These are phyloP conservation scores for Verticillium isaacii DNA, from an alignment of 2,329 filamentous ascomycete species.

Conservation along the genomic window DNA sequence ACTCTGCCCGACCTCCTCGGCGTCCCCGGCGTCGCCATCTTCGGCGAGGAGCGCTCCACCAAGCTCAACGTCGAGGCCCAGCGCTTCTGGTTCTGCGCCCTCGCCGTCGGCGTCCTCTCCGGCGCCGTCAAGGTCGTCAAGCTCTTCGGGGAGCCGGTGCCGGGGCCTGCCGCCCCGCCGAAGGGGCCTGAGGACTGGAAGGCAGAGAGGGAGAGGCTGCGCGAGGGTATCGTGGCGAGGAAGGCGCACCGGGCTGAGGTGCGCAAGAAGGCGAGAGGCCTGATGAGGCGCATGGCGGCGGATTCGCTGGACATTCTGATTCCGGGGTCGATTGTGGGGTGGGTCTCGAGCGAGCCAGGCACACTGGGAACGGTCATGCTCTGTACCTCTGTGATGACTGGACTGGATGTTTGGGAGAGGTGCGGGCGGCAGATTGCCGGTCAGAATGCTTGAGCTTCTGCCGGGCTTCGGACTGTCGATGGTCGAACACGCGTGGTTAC, in stretches of 20 bases:
- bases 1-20: slow-evolving; percentile 54
- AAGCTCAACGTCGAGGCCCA: slow-evolving; percentile 54
- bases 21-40: slow-evolving; percentile 41
- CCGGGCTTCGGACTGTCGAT: slow-evolving; percentile 1
- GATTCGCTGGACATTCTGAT: slow-evolving; percentile 2
- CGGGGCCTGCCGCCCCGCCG: slow-evolving; percentile 23
- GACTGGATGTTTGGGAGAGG: slow-evolving; percentile 3
- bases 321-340: neutral
- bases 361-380: slow-evolving; percentile 3
- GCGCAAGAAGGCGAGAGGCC: slow-evolving; percentile 21
- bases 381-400: slow-evolving; percentile 2
- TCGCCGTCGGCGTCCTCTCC: slow-evolving; percentile 45
- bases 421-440: neutral
- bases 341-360: neutral
- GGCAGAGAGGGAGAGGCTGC: slow-evolving; percentile 28
- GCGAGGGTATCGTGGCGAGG: slow-evolving; percentile 24
- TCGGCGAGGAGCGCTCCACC: slow-evolving; percentile 43
- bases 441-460: neutral
- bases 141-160: slow-evolving; percentile 25
- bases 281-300: slow-evolving; percentile 2
- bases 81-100: slow-evolving; percentile 64
- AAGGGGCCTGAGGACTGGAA: slow-evolving; percentile 7
- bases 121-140: slow-evolving; percentile 36
- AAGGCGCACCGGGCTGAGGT: slow-evolving; percentile 22
- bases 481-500: too few relatives aligned